phyloP scores from a whole-genome alignment of 768 basidiomycete genomes.

The Suillus tomentosus region DNA sequence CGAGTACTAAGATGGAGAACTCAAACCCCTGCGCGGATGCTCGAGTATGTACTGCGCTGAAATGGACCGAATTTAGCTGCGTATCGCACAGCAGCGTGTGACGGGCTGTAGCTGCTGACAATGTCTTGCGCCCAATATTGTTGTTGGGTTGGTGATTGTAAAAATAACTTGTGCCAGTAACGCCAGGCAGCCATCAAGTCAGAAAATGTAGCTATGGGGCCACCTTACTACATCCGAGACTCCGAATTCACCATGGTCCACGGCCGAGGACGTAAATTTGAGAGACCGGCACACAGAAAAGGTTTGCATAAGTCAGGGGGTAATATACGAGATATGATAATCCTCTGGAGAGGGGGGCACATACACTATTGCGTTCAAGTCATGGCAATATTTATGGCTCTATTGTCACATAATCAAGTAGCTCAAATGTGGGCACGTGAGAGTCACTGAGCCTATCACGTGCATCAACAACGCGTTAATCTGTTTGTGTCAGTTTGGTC shows the following conservation, averaged over 20 bases:
- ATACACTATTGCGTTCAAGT: too few relatives aligned
- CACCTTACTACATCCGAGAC: neutral
- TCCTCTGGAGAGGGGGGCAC: too few relatives aligned
- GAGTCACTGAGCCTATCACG: neutral
- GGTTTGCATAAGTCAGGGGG: neutral
- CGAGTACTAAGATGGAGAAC: neutral
- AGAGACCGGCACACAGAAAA: neutral
- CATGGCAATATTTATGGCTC: too few relatives aligned
- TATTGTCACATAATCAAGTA: too few relatives aligned
- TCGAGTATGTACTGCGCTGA: neutral
- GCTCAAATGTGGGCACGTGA: neutral
- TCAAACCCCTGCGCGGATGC: neutral
- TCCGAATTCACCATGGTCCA: neutral
- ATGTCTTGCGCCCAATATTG: neutral
- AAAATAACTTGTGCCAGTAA: neutral
- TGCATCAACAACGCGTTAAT: neutral
- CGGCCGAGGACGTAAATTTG: neutral
- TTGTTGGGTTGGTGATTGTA: neutral
- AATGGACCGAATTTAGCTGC: neutral
- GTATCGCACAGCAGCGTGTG: too few relatives aligned
- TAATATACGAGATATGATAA: too few relatives aligned
- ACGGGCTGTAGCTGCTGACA: too few relatives aligned
- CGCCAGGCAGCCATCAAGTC: neutral
- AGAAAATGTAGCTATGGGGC: too few relatives aligned
- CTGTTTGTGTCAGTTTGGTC: constrained; percentile 18